Base-by-base conservation (phyloP, 345 rosid genomes). In the Lepidium didymum region DNA sequence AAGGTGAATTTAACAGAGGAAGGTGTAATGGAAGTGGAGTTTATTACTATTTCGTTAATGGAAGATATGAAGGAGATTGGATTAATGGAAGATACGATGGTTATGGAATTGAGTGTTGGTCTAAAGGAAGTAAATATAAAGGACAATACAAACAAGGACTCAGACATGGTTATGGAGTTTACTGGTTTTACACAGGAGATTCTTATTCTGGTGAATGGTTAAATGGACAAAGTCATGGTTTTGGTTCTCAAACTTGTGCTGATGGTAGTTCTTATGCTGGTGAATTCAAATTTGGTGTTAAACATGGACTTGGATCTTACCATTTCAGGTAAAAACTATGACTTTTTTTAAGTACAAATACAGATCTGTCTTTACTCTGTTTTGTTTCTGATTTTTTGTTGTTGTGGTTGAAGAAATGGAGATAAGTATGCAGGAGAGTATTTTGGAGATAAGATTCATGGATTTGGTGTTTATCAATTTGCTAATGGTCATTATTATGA, bases 11-110 rank as follows among this genome's bases (percentile, higher is more conserved):
- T 57, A 83, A 87, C 33, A 82, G 79, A 54, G 99, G 97, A 12
- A 87, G 67, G 72, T 85, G 92, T 62, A 89, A 84, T n/a, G 99
- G 99, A 14, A 91, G 87, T 55, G 99, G 99, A 55, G 99, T 94
- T 15, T 94, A 94, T 53, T 87, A 82, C 33, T 91, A 81, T 63
- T 77, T 75, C 55, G 84, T 82, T 18, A 91, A 84, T 42, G 99
- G 97, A 47, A 83, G 95, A 59, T 91, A 94, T 46, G 97, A 94
- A 66, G 99, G 97, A 5, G 96, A 94, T 42, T 94, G 97, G 99
- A 70, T 94, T 4, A 91, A 86, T 62, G 97, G 99, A 43, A 84
- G 83, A 65, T 89, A 94, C 54, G 95, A 94, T 55, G 99, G 99
- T 7, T 84, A 69, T 35, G 99, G 99, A 29, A 88, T 89, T 11